A percentile compares a stretch with the other conserved stretches of the same genome.
These are phyloP conservation scores for Fusarium zealandicum DNA, from an alignment of 2,329 filamentous ascomycete species.

Conservation along the genomic window DNA sequence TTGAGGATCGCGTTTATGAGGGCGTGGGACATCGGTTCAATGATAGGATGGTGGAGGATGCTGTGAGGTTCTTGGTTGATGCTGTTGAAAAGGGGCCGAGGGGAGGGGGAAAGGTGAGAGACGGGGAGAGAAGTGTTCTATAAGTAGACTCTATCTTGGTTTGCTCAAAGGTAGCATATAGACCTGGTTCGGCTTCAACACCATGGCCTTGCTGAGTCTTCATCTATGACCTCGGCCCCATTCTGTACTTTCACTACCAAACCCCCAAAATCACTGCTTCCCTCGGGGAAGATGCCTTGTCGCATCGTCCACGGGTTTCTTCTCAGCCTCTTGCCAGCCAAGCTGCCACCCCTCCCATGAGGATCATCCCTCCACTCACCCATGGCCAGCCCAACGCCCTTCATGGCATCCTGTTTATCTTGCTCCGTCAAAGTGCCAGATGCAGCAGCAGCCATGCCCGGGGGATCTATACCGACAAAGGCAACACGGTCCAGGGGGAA, in stretches of 20 bases:
- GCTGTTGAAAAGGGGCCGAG: constrained; percentile 48
- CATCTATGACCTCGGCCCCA: constrained; percentile 52
- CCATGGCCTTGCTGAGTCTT: constrained; percentile 52
- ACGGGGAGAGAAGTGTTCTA: constrained; percentile 42
- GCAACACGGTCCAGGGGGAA: constrained; percentile 55
- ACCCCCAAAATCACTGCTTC: constrained; percentile 47
- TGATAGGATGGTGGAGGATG: constrained; percentile 69
- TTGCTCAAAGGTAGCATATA: not conserved
- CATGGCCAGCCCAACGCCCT: constrained; percentile 53
- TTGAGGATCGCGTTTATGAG: constrained; percentile 73
- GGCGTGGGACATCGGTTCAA: constrained; percentile 75
- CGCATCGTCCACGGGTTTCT: constrained; percentile 58
- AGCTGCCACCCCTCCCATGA: constrained; percentile 54
- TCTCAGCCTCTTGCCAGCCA: constrained; percentile 56
- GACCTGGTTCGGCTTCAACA: constrained; percentile 1
- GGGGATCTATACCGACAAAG: constrained; percentile 72
- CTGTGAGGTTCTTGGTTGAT: constrained; percentile 67
- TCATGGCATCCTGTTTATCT: constrained; percentile 50
- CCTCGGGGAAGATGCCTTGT: constrained; percentile 55
- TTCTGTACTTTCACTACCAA: constrained; percentile 46
- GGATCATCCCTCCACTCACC: constrained; percentile 61
- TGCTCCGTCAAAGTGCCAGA: constrained; percentile 31
- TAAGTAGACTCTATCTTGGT: constrained; percentile 23
- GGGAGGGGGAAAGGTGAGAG: constrained; percentile 38
- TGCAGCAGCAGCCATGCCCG: constrained; percentile 47